Evolutionary conservation across 495 filamentous ascomycete genomes (phyloP), one percentile per base, ranked within the genome.

Genomic region (Trichoderma erinaceum): DNA sequence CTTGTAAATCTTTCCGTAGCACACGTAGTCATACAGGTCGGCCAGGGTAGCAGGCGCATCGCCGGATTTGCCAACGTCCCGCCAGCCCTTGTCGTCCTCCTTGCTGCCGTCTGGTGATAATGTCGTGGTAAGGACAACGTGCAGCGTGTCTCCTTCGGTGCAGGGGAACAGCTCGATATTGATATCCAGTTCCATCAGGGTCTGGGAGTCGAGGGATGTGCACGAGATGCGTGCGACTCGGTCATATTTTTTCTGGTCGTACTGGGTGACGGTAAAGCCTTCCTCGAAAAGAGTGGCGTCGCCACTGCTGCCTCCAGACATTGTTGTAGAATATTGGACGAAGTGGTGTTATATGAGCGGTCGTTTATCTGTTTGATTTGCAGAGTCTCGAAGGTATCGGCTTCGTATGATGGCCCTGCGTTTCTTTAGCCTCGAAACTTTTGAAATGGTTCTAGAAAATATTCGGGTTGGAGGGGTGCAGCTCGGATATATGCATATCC

Each of bases 21-120:
- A 97, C 61, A 98, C 95, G 77, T 99, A 99, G 73, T 99, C 96
- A 69, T 88, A 99, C 77, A 90, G 87, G 76, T 98, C 93, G 25
- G 95, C 93, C 48, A 99, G 81, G 13, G 87, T 91, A 65, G 86
- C 79, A 41, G 86, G 88, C 12, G 69, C 73, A 68, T 68, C 73
- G 18, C 79, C 78, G n/a, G 72, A 71, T 76, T 87, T 83, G 71
- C 82, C 84, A 32, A 88, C 83, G 64, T 93, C 90, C 74, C 92
- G 87, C 93, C 93, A 97, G 58, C 92, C 90, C 71, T 82, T 83
- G 68, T 80, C 80, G 67, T 86, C 84, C 71, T 87, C 84, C 78
- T 89, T 91, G 68, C 75, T 81, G 68, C 96, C 96, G 75, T 97
- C 96, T 46, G 97, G 85, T 38, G 88, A 86, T 56, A 99, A 84